phyloP scores from a whole-genome alignment of 345 rosid species.

The Salix dunnii region DNA sequence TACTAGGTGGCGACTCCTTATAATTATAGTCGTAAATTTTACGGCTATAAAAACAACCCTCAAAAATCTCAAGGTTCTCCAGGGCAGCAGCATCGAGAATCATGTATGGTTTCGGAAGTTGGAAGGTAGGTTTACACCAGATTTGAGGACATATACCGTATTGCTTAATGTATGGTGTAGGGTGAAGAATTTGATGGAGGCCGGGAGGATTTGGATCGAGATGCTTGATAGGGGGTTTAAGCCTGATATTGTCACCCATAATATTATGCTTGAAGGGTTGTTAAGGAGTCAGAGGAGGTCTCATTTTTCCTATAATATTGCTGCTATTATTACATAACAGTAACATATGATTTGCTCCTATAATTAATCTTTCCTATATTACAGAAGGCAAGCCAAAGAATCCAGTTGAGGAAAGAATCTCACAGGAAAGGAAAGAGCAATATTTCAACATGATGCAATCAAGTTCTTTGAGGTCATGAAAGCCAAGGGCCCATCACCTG shows the following conservation, averaged over 20 bases:
- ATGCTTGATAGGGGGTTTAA: slow-evolving; percentile 78
- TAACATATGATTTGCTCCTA: too few relatives aligned
- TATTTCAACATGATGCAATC: too few relatives aligned
- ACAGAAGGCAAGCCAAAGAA: too few relatives aligned
- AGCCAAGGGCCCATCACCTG: slow-evolving; percentile 72
- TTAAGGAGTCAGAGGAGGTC: slow-evolving; percentile 60
- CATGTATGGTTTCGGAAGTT: slow-evolving; percentile 73
- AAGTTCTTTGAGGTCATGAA: slow-evolving; percentile 83
- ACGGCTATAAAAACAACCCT: too few relatives aligned
- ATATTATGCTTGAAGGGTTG: slow-evolving; percentile 79
- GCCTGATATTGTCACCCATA: slow-evolving; percentile 69
- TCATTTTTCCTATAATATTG: too few relatives aligned
- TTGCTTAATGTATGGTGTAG: slow-evolving; percentile 80
- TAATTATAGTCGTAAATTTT: too few relatives aligned
- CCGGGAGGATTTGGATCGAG: slow-evolving; percentile 81
- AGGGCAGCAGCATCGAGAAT: slow-evolving; percentile 95
- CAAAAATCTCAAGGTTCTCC: slow-evolving; percentile 96
- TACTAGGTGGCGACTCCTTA: too few relatives aligned
- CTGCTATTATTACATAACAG: too few relatives aligned
- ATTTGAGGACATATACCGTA: slow-evolving; percentile 68
- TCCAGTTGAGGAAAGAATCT: too few relatives aligned
- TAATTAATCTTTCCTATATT: too few relatives aligned
- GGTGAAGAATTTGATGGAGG: slow-evolving; percentile 81
- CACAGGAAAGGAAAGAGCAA: too few relatives aligned
- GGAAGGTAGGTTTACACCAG: slow-evolving; percentile 66